A percentile compares a stretch with the other conserved stretches of the same genome.
Conservation (phyloP, 2,329 filamentous ascomycete genomes). For the Cryoendolithus antarcticus region DNA sequence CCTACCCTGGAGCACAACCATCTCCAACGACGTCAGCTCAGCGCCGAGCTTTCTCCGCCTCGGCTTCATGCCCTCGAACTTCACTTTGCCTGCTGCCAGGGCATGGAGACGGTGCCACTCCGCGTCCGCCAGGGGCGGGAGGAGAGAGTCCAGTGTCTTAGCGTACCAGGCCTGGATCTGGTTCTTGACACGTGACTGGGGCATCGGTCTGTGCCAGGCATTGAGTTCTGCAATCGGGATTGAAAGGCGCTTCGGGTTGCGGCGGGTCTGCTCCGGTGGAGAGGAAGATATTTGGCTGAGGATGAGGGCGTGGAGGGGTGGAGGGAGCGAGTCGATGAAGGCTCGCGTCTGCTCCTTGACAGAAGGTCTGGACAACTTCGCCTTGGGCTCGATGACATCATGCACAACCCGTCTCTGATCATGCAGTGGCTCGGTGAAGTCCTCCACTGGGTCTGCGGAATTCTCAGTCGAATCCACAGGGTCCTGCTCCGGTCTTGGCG, state of each 20-base stretch:
- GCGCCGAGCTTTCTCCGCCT: slow-evolving; percentile 3
- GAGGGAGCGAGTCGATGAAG: background rate
- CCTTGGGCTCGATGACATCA: no score
- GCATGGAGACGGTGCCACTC: slow-evolving; percentile 33
- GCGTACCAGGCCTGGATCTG: slow-evolving; percentile 33
- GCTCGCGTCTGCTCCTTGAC: slow-evolving; percentile 1
- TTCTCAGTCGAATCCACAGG: no score
- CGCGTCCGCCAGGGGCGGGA: slow-evolving; percentile 31
- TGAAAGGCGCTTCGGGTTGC: slow-evolving; percentile 11
- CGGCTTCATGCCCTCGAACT: slow-evolving; percentile 2
- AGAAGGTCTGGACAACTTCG: background rate
- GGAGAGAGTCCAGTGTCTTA: slow-evolving; percentile 27
- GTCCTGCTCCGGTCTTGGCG: no score
- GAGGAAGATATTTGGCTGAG: slow-evolving; percentile 14
- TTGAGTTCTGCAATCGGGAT: slow-evolving; percentile 32
- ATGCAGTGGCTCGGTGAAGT: no score
- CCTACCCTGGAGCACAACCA: slow-evolving; percentile 10
- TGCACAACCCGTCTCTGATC: no score
- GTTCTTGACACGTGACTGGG: slow-evolving; percentile 31
- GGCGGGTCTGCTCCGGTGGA: slow-evolving; percentile 21
- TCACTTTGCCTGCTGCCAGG: slow-evolving; percentile 24
- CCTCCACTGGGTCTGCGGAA: no score
- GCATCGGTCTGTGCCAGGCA: slow-evolving; percentile 35
- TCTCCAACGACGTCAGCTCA: slow-evolving; percentile 12
- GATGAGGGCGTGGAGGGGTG: slow-evolving; percentile 13